Evolutionary conservation across 352 stramenopile genomes (phyloP), one percentile per base, ranked within the genome.

Genomic region (Thraustotheca clavata): DNA sequence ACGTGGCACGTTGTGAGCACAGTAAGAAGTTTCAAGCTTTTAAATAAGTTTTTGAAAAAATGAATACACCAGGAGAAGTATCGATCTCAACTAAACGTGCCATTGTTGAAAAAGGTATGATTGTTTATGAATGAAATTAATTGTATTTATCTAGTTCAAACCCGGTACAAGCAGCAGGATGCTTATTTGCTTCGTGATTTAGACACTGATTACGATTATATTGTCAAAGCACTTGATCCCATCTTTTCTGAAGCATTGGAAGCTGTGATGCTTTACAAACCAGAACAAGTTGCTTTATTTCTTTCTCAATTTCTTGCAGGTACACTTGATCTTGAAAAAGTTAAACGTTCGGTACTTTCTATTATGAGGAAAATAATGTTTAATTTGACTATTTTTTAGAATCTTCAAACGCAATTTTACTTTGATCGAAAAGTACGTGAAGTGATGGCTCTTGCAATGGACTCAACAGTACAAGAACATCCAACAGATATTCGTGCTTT

Each of bases 361-460:
- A 74, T 20, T 22, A n/a, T 4, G 7, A 18, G 6, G 1, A 24
- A 16, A 34, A 34, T 54, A n/a, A 46, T 16, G 8, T 35, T 35
- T 14, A 59, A 20, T 39, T 39, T 5, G 22, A 38, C 39, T 54
- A 32, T n/a, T 22, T 41, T 29, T 34, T 57, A 91, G 82, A 74
- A 88, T 62, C 59, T 88, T 18, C 76, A 82, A 48, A 74, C 79
- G 9, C 79, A 88, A 70, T 67, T 76, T 32, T 89, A 88, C 62
- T 89, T 84, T 41, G 83, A 91, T 35, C 77, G 80, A 47, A 88
- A 89, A 62, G 75, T 91, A n/a, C 79, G 79, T 24, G 76, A 86
- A 33, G 67, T 89, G n/a, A 66, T 89, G 29, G 70, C 80, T 1
- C 61, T 88, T 11, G 76, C 74, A 12, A 87, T 84, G 48, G 80